Evolutionary conservation across 805 yeast genomes (phyloP).

Genomic region (Zygosaccharomyces pseudorouxii): DNA sequence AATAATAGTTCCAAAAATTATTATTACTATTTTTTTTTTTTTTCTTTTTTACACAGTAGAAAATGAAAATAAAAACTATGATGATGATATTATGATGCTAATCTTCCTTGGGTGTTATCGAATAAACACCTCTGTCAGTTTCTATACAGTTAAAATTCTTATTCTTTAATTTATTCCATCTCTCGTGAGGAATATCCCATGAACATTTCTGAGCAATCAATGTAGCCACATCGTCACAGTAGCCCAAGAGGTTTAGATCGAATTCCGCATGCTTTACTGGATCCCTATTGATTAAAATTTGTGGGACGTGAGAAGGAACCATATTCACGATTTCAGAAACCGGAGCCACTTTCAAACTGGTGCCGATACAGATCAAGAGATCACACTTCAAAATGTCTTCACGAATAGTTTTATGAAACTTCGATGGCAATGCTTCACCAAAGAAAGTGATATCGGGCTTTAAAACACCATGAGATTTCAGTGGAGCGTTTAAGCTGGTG

Average conservation of each 20-base stretch:
- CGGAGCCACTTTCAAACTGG: constrained; percentile 88
- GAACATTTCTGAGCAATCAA: constrained; percentile 52
- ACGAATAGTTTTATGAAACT: constrained; percentile 55
- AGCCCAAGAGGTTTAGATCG: constrained; percentile 72
- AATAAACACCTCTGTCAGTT: constrained; percentile 31
- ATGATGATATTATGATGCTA: constrained; percentile 1
- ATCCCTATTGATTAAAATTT: constrained; percentile 72
- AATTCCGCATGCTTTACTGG: constrained; percentile 72
- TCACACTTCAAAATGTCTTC: constrained; percentile 69
- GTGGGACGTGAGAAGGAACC: constrained; percentile 71
- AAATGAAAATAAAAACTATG: neutral
- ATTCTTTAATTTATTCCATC: constrained; percentile 36
- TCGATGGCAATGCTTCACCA: constrained; percentile 74
- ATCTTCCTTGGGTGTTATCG: constrained; percentile 16
- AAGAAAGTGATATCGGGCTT: constrained; percentile 93
- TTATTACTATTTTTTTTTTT: neutral
- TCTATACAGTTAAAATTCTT: constrained; percentile 21
- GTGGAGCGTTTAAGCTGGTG: constrained; percentile 13
- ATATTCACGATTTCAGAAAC: constrained; percentile 82
- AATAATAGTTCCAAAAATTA: neutral
- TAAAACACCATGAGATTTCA: constrained; percentile 68
- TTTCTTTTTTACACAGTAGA: neutral
- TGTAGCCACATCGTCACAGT: constrained; percentile 77
- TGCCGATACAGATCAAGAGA: constrained; percentile 77
- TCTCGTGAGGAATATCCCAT: constrained; percentile 59